Base-by-base conservation (phyloP, 2,329 filamentous ascomycete genomes). In the Fusarium sp. region DNA sequence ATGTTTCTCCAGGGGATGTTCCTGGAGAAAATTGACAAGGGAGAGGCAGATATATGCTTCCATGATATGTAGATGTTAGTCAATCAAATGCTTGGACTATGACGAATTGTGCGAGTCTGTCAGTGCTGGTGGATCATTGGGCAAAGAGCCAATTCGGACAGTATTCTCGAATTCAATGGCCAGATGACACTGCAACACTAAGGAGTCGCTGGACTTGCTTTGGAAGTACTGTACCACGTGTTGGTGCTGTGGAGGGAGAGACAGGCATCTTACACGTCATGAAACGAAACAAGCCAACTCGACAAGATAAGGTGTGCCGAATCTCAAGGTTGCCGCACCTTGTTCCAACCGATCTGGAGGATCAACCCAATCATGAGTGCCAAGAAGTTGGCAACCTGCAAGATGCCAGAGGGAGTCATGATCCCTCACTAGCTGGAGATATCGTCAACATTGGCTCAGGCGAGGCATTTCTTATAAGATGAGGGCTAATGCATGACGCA, bases 241-340 rank as follows among this genome's bases (percentile, higher is more conserved):
- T 54, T 68, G 54, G 44, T 20, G 41, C 49, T 16, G 48, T 39
- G 35, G 31, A 44, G 35, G 35, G 31, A 44, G 35, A 54, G 21
- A 59, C 37, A 61, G 49, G 54, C 33, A 47, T 62, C 39, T 66
- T 41, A 72, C 52, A 70, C 66, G 70, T 72, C 63, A 73, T 69
- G 69, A 70, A 66, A 74, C 58, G 57, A 52, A 65, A 72, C 56
- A 55, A 35, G 42, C 21, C 38, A 62, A 55, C 28, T 28, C 48
- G 50, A 53, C 26, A 56, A 66, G 63, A 54, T 64, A 68, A 64
- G 59, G 57, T 64, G 43, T 52, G 52, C 49, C 56, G 52, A 59
- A 48, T 47, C 47, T 63, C 43, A 60, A 53, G 49, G 48, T 68
- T 57, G 41, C 57, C 47, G 52, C 38, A 65, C 60, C 52, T 68